Conservation (phyloP, 2,329 filamentous ascomycete species). For the Aspergillus candidus region DNA sequence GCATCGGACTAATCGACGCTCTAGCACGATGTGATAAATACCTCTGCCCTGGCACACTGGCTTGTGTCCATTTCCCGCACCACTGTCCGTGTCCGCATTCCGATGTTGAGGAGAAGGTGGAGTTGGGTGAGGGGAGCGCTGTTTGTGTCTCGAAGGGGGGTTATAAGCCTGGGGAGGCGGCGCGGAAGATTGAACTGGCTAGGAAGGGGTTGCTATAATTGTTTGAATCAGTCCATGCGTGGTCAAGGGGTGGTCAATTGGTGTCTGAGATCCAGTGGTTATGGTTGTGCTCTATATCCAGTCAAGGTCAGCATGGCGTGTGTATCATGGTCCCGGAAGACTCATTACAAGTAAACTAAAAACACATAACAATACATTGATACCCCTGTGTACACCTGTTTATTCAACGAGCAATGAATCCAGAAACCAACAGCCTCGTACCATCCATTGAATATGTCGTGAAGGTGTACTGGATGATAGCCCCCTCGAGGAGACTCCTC, state of each 20-base stretch:
- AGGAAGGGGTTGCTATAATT: conserved; percentile 44
- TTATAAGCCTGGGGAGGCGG: conserved; percentile 42
- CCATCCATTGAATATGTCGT: conserved; percentile 15
- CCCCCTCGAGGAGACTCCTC: conserved; percentile 22
- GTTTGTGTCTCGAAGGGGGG: conserved; percentile 46
- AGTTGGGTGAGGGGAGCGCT: conserved; percentile 44
- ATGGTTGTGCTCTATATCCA: no score
- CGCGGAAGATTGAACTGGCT: conserved; percentile 45
- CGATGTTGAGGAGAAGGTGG: conserved; percentile 69
- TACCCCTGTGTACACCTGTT: no score
- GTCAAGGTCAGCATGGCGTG: no score
- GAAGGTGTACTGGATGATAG: conserved; percentile 22
- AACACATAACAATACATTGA: no score
- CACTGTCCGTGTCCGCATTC: conserved; percentile 92
- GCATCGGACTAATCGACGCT: no score
- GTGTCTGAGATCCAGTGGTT: no score
- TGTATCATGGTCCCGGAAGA: no score
- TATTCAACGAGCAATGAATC: no score
- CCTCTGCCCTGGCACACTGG: conserved; percentile 86
- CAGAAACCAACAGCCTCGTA: conserved; percentile 10
- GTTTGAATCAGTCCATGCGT: neutral
- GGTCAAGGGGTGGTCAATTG: neutral
- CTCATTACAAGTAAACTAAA: no score
- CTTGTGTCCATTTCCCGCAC: conserved; percentile 93
- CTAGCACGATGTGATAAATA: conserved; percentile 85